Evolutionary conservation across 768 basidiomycete genomes (phyloP).

Genomic region (Clathrus columnatus): DNA sequence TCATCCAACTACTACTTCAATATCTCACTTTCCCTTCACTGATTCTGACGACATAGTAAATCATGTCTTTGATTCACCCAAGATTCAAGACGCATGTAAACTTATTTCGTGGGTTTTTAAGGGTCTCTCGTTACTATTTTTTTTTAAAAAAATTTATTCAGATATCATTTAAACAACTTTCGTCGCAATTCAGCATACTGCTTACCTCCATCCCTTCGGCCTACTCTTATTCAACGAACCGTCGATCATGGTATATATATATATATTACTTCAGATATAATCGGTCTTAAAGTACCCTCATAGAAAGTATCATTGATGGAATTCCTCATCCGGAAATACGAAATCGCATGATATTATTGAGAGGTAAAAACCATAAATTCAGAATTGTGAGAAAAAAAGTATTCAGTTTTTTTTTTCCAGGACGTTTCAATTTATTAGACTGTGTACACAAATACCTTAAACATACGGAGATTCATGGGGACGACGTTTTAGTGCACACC

Average conservation of each 20-base stretch:
- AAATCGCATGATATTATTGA: conserved; percentile 81
- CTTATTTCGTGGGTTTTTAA: conserved; percentile 54
- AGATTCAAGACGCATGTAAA: conserved; percentile 71
- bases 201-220: conserved; percentile 78
- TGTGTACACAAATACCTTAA: conserved; percentile 66
- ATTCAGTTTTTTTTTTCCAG: conserved; percentile 27
- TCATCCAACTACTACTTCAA: not conserved
- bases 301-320: conserved; percentile 87
- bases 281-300: too few relatives aligned
- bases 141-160: conserved; percentile 20
- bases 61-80: conserved; percentile 62
- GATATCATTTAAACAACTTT: conserved; percentile 89
- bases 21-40: not conserved
- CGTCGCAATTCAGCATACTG: conserved; percentile 80
- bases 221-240: conserved; percentile 82
- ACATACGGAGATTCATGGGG: conserved; percentile 72
- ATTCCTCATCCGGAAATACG: conserved; percentile 84
- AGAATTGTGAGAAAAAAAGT: not conserved
- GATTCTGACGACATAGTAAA: conserved; percentile 31
- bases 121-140: not conserved
- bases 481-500: conserved; percentile 80
- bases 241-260: conserved; percentile 75
- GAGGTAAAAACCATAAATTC: conserved; percentile 42
- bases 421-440: conserved; percentile 71
- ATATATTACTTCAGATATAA: conserved; percentile 14